phyloP scores from a whole-genome alignment of 345 rosid species.

The Murraya koenigii region DNA sequence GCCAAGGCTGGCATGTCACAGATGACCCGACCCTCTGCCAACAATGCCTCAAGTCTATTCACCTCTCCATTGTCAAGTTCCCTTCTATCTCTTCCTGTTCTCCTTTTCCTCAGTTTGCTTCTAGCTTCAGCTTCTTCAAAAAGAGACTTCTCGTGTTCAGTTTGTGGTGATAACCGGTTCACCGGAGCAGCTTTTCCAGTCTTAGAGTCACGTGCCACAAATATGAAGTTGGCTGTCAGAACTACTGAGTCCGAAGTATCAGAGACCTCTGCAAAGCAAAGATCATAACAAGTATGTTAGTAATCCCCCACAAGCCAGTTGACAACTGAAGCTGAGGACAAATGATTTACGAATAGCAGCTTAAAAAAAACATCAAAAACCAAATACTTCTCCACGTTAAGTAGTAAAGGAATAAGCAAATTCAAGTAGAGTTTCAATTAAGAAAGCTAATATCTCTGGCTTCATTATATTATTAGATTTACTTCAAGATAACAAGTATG shows the following conservation, averaged over 20 bases:
- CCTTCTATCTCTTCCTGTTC: constrained; percentile 48
- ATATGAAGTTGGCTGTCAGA: constrained; percentile 70
- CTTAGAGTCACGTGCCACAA: constrained; percentile 80
- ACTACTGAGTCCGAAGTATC: constrained; percentile 48
- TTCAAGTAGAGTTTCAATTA: not conserved
- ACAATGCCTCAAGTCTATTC: constrained; percentile 45
- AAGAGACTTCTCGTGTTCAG: constrained; percentile 52
- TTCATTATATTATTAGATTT: too few species aligned
- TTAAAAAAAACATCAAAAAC: not conserved
- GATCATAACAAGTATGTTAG: constrained; percentile 1
- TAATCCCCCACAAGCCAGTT: not conserved
- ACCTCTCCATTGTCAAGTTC: constrained; percentile 41
- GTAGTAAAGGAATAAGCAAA: not conserved
- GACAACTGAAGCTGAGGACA: not conserved
- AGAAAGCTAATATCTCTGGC: not conserved
- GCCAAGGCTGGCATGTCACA: constrained; percentile 86
- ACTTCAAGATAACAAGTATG: not conserved
- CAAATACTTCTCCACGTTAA: not conserved
- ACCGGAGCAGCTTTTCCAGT: constrained; percentile 76
- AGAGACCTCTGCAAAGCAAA: constrained; percentile 38
- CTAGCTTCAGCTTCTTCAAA: constrained; percentile 77
- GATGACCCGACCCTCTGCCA: constrained; percentile 77
- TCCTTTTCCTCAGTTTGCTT: constrained; percentile 59
- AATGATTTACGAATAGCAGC: not conserved
- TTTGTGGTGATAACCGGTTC: constrained; percentile 70